phyloP scores from a whole-genome alignment of 2,329 filamentous ascomycete genomes.

The Mariannaea elegans region DNA sequence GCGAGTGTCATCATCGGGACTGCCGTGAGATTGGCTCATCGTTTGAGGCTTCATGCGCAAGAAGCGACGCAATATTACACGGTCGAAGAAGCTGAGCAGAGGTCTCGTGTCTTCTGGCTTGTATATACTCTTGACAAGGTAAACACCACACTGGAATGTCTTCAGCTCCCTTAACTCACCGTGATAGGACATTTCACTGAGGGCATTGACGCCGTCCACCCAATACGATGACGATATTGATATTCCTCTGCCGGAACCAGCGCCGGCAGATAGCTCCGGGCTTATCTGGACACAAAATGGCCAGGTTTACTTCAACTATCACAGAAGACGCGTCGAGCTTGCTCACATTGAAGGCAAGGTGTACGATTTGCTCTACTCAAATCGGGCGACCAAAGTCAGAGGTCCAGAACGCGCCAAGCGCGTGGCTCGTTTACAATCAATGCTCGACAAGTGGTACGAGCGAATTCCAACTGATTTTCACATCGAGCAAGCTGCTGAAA shows the following conservation, averaged over 20 bases:
- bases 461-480: slow-evolving; percentile 46
- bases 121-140: slow-evolving; percentile 53
- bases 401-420: slow-evolving; percentile 43
- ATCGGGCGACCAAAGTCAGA: slow-evolving; percentile 38
- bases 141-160: fast-evolving
- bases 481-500: slow-evolving; percentile 44
- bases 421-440: slow-evolving; percentile 38
- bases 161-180: not conserved
- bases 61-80: slow-evolving; percentile 34
- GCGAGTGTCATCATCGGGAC: slow-evolving; percentile 50
- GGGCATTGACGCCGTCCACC: slow-evolving; percentile 48
- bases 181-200: slow-evolving; percentile 45
- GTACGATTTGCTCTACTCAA: slow-evolving; percentile 51
- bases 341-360: slow-evolving; percentile 52
- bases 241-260: slow-evolving; percentile 45
- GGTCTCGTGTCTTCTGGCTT: slow-evolving; percentile 52
- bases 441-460: slow-evolving; percentile 50
- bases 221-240: slow-evolving; percentile 53
- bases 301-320: slow-evolving; percentile 47
- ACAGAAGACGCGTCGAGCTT: slow-evolving; percentile 51
- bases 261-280: slow-evolving; percentile 43
- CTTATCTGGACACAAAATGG: slow-evolving; percentile 48
- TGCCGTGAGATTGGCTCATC: slow-evolving; percentile 50
- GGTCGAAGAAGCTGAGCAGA: slow-evolving; percentile 44
- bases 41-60: slow-evolving; percentile 46